Base-by-base conservation (phyloP, 1,139 yeast species). In the Zhuliangozyma parablackwelliae region DNA sequence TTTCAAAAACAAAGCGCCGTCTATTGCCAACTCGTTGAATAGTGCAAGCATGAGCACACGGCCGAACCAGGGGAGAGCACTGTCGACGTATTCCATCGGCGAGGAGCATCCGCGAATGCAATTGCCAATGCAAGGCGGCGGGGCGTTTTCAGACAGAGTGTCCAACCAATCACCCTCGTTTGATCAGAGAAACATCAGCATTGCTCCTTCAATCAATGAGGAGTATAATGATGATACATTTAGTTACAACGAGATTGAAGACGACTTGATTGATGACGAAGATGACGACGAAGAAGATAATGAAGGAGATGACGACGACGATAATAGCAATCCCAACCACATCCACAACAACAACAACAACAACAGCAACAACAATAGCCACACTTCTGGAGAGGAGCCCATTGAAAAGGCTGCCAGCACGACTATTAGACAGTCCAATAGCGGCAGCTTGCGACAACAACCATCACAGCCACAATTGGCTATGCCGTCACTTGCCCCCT, bases 201-300 rank as follows among this genome's bases (percentile, higher is more conserved):
- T 39, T 26, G 33, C 40, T 8, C 39, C 39, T 10, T 43, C 45
- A 3, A 34, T 40, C 13, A 42, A 33, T 33, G 48, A 44, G 20
- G 42, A 33, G 9, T 43, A 41, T 29, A 43, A 46, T 33, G 47
- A 52, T 40, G 56, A 52, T 33, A 47, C 51, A n/a, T 59, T 49
- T 40, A 59, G 63, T 12, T 61, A 57, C 35, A 63, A 61, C 33
- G 68, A 61, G 13, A 57, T 57, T 26, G 63, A 57, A 3, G 68
- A 57, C 16, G 48, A 47, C 24, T 50, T 52, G 25, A 49, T 57
- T 25, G 65, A 57, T 37, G 66, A 63, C 30, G 67, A 59, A 31
- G 47, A 51, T 1, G 61, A 65, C 5, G 61, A 61, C 9, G 70
- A 63, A 34, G 69, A 59, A 6, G 34, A 28, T 26, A 4, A 26